Percentiles rank a stretch among this genome's conserved stretches.
Conservation (phyloP, 2,329 filamentous ascomycete species). For the Xylaria sp. region DNA sequence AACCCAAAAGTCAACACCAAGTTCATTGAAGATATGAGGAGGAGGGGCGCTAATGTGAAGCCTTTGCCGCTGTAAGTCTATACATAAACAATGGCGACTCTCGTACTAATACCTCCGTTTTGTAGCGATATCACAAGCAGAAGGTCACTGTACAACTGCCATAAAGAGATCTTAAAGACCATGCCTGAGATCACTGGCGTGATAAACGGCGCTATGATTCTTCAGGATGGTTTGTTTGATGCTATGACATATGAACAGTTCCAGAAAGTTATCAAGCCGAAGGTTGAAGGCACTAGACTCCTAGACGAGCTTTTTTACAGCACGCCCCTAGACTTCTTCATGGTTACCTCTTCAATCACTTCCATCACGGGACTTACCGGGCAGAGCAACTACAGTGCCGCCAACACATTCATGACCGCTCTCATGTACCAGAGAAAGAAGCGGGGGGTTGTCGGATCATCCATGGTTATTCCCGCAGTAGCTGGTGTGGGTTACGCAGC, state of each 20-base stretch:
- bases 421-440: conserved; percentile 18
- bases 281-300: conserved; percentile 44
- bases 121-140: conserved; percentile 33
- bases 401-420: conserved; percentile 16
- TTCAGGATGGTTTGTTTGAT: conserved; percentile 45
- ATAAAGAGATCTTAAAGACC: conserved; percentile 25
- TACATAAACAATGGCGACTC: not conserved
- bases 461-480: conserved; percentile 19
- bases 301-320: conserved; percentile 42
- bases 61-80: conserved; percentile 11
- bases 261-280: conserved; percentile 42
- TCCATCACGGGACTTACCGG: conserved; percentile 8
- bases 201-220: conserved; percentile 51
- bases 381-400: conserved; percentile 23
- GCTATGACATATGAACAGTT: conserved; percentile 39
- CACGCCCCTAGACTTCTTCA: conserved; percentile 35
- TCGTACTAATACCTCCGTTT: not conserved
- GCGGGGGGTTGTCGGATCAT: conserved; percentile 16
- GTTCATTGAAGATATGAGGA: conserved; percentile 35
- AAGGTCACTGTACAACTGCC: conserved; percentile 18
- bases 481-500: conserved; percentile 18
- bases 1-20: conserved; percentile 41
- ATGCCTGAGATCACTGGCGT: conserved; percentile 49
- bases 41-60: conserved; percentile 14
- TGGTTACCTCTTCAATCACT: conserved; percentile 10